Percentiles rank a stretch among this genome's conserved stretches.
Conservation (phyloP, 202 grass and related monocot species). For the Panicum hallii region DNA sequence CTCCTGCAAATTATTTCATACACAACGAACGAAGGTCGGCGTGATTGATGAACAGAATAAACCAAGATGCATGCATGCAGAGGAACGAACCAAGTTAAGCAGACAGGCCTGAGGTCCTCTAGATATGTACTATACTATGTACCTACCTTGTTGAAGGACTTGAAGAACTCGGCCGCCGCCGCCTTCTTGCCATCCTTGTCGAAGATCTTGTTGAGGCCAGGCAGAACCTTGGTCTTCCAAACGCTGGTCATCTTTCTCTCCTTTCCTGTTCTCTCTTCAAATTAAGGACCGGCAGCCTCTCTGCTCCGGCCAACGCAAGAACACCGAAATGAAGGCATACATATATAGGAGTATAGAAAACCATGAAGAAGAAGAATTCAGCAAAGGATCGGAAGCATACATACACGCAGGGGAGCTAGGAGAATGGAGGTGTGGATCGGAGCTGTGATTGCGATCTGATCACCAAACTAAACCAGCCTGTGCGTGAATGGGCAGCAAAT, state of each 20-base stretch:
- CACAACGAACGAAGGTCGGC: background rate
- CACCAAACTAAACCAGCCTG: slow-evolving; percentile 27
- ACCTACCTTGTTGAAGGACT: slow-evolving; percentile 82
- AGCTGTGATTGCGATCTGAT: slow-evolving; percentile 39
- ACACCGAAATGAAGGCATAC: no score
- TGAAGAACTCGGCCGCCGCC: slow-evolving; percentile 66
- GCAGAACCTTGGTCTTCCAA: slow-evolving; percentile 85
- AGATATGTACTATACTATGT: background rate
- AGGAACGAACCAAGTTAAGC: no score
- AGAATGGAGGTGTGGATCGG: slow-evolving; percentile 20
- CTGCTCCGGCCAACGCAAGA: no score
- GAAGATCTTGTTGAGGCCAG: slow-evolving; percentile 75
- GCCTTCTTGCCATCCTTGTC: slow-evolving; percentile 90
- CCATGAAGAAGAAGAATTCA: background rate
- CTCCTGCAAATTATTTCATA: slow-evolving; percentile 51
- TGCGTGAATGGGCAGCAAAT: slow-evolving; percentile 14
- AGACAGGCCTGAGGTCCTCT: background rate
- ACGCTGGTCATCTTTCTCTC: slow-evolving; percentile 47
- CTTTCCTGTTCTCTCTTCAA: background rate
- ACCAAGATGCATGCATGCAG: background rate
- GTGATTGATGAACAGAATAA: slow-evolving; percentile 1
- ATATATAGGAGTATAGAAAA: no score
- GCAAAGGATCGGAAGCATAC: background rate
- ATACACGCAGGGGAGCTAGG: slow-evolving; percentile 12
- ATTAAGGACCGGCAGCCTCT: no score